Evolutionary conservation across 2,329 filamentous ascomycete species (phyloP).

Genomic region (Lachnellula suecica): DNA sequence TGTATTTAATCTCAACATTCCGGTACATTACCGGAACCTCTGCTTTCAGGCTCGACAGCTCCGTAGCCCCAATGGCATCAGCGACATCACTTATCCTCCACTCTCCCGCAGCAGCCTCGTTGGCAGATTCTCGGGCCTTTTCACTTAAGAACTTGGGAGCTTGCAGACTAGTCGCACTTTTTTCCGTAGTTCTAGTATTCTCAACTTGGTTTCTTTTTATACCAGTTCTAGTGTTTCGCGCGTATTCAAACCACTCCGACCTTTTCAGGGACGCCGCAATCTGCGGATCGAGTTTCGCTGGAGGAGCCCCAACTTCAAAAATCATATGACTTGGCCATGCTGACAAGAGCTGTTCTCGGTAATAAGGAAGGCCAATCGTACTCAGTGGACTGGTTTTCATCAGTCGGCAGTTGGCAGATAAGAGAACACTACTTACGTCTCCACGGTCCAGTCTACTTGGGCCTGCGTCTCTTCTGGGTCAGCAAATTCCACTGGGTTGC

Average conservation of each 20-base stretch:
- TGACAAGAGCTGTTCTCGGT: slow-evolving; percentile 82
- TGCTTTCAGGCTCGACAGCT: slow-evolving; percentile 72
- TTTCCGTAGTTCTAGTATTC: slow-evolving; percentile 66
- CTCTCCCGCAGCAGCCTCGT: slow-evolving; percentile 40
- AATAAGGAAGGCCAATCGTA: slow-evolving; percentile 87
- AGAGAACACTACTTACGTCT: slow-evolving; percentile 55
- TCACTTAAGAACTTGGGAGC: slow-evolving; percentile 94
- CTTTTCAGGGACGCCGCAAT: slow-evolving; percentile 68
- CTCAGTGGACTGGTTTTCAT: slow-evolving; percentile 65
- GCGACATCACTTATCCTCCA: slow-evolving; percentile 51
- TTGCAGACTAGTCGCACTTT: slow-evolving; percentile 58
- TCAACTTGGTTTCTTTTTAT: slow-evolving; percentile 81
- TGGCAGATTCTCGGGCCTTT: slow-evolving; percentile 71
- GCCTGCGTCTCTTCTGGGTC: slow-evolving; percentile 52
- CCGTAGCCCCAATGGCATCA: slow-evolving; percentile 65
- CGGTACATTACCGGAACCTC: slow-evolving; percentile 88
- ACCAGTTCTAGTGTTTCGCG: slow-evolving; percentile 72
- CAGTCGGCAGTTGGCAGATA: slow-evolving; percentile 1
- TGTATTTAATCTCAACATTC: slow-evolving; percentile 97
- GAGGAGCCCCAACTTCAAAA: slow-evolving; percentile 83
- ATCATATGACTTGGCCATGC: slow-evolving; percentile 84
- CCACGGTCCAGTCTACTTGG: slow-evolving; percentile 60
- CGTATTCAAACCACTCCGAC: slow-evolving; percentile 75
- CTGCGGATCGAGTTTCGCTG: slow-evolving; percentile 69
- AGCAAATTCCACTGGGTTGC: slow-evolving; percentile 65